A percentile compares a stretch with the other conserved stretches of the same genome.
Evolutionary conservation across 2,329 filamentous ascomycete genomes (phyloP).

Genomic region (Fusarium graminum): DNA sequence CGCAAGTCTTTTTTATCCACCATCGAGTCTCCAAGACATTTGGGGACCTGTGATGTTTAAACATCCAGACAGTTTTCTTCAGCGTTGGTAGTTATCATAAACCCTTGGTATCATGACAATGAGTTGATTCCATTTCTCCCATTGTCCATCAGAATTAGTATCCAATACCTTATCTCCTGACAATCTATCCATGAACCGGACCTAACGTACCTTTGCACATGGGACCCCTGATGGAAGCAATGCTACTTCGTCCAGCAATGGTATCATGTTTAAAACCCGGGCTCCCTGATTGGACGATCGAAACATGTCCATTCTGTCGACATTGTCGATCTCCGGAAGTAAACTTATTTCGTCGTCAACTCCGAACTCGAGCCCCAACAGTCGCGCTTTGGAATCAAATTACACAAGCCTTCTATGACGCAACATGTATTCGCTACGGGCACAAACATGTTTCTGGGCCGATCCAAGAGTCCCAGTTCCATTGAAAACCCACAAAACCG

Average conservation of each 20-base stretch:
- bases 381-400: background rate
- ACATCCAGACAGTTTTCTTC: background rate
- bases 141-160: background rate
- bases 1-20: background rate
- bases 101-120: background rate
- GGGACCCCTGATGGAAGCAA: constrained; percentile 8
- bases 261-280: constrained; percentile 36
- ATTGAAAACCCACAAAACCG: constrained; percentile 13
- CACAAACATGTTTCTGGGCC: constrained; percentile 1
- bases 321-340: constrained; percentile 25
- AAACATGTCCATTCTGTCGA: background rate
- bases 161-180: constrained; percentile 7
- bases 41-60: background rate
- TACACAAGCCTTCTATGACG: constrained; percentile 16
- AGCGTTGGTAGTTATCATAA: background rate
- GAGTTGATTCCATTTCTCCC: background rate
- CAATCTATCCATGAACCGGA: constrained; percentile 5
- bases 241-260: constrained; percentile 10
- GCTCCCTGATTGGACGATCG: constrained; percentile 35
- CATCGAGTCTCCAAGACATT: background rate
- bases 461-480: constrained; percentile 10
- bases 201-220: constrained; percentile 7
- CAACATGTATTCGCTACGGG: background rate
- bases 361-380: constrained; percentile 2
- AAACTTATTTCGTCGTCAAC: constrained; percentile 28